Evolutionary conservation across 345 rosid species (phyloP).

Genomic region (Sonneratia alba): DNA sequence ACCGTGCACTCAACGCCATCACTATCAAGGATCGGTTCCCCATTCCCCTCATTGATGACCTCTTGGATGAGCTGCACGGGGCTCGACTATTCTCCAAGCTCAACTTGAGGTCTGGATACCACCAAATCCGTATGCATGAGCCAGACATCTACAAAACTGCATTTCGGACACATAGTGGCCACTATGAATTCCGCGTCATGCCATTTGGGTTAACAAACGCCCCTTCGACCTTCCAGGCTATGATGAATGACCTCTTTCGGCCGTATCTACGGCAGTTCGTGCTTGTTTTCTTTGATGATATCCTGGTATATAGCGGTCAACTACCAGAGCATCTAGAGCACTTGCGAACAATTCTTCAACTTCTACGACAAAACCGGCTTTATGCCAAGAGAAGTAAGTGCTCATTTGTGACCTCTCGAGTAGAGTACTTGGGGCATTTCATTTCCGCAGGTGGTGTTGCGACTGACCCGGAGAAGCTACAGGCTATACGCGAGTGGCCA

Average conservation of each 20-base stretch:
- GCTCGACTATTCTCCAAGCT: not conserved
- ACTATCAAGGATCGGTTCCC: not conserved
- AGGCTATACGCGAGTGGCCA: too few relatives aligned
- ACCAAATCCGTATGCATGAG: not conserved
- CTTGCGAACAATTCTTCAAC: not conserved
- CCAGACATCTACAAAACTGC: not conserved
- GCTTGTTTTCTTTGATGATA: conserved; percentile 5
- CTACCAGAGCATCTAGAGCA: not conserved
- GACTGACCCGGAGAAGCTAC: too few relatives aligned
- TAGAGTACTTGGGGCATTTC: too few relatives aligned
- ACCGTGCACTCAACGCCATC: too few relatives aligned
- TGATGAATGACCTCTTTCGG: not conserved
- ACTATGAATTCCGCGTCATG: conserved; percentile 5
- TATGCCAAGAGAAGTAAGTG: not conserved
- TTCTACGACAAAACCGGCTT: not conserved
- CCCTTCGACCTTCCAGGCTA: not conserved
- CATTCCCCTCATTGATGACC: not conserved
- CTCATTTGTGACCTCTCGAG: too few relatives aligned
- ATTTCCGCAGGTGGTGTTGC: too few relatives aligned
- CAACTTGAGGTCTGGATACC: conserved; percentile 1
- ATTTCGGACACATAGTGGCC: not conserved
- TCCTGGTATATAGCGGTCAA: not conserved
- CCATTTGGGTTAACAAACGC: conserved; percentile 9
- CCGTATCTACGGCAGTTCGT: not conserved
- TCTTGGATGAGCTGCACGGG: not conserved